Conservation (phyloP, 225 moss, liverwort and hornwort species). For the Neckera pumila region DNA sequence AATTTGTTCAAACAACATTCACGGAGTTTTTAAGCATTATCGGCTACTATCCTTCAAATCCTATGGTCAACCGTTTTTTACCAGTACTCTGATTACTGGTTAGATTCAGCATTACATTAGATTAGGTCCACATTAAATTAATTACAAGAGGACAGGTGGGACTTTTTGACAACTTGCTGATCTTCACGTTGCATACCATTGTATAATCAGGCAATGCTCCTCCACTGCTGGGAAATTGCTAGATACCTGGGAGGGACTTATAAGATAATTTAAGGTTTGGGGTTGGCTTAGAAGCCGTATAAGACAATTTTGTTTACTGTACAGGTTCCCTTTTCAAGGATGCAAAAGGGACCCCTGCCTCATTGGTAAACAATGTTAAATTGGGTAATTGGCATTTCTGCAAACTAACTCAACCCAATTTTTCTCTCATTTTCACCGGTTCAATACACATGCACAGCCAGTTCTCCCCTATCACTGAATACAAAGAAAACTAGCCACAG, state of each 20-base stretch:
- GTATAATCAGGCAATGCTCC: not conserved
- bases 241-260: not conserved
- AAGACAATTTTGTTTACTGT: not conserved
- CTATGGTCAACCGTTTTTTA: not conserved
- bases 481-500: not conserved
- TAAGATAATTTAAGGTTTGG: not conserved
- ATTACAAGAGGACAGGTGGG: not conserved
- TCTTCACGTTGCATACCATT: not conserved
- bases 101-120: too few species aligned
- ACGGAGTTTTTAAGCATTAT: not conserved
- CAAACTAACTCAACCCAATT: not conserved
- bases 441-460: not conserved
- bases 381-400: not conserved
- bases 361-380: not conserved
- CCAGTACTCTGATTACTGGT: too few species aligned
- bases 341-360: not conserved
- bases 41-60: not conserved
- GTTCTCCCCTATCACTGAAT: not conserved
- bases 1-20: not conserved
- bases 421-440: not conserved
- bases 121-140: not conserved
- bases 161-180: not conserved
- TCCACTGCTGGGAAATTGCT: too few species aligned
- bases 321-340: not conserved
- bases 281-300: not conserved